A percentile compares a stretch with the other conserved stretches of the same genome.
phyloP scores from a whole-genome alignment of 1,139 yeast species.

The Taphrina betulina region DNA sequence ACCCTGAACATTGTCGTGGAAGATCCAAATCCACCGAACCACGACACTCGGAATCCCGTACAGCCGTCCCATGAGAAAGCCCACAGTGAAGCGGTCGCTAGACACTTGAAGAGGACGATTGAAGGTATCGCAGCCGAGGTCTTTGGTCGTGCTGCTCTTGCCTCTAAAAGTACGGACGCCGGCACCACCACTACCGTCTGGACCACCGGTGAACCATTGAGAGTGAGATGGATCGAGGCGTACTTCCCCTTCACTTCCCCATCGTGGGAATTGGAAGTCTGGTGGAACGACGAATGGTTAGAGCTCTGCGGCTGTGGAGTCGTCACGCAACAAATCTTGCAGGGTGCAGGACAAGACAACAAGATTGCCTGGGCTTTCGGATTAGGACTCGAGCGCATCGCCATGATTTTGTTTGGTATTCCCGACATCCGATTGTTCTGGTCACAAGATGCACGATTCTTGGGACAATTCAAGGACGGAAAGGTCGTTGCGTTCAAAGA shows the following conservation, averaged over 20 bases:
- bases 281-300: conserved; percentile 99
- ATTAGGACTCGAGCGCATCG: conserved; percentile 89
- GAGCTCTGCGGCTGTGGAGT: conserved; percentile 97
- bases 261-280: conserved; percentile 96
- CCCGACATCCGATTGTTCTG: conserved; percentile 95
- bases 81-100: conserved; percentile 67
- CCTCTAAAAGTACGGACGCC: conserved; percentile 65
- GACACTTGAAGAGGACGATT: conserved; percentile 79
- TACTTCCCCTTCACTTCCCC: conserved; percentile 99
- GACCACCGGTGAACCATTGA: conserved; percentile 55
- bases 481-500: conserved; percentile 74
- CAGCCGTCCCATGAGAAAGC: conserved; percentile 69
- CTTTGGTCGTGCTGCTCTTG: conserved; percentile 68
- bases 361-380: conserved; percentile 98
- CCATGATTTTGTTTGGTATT: conserved; percentile 90
- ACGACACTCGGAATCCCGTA: conserved; percentile 66
- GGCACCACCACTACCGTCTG: conserved; percentile 44
- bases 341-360: conserved; percentile 58
- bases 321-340: conserved; percentile 72
- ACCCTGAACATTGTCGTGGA: conserved; percentile 66
- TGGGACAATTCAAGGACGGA: conserved; percentile 65
- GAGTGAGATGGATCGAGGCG: conserved; percentile 92
- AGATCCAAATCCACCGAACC: conserved; percentile 63
- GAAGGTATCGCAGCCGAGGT: conserved; percentile 82
- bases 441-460: conserved; percentile 79